A percentile compares a stretch with the other conserved stretches of the same genome.
These are phyloP conservation scores for Phytophthora lateralis DNA, from an alignment of 352 stramenopile species.

Conservation along the genomic window DNA sequence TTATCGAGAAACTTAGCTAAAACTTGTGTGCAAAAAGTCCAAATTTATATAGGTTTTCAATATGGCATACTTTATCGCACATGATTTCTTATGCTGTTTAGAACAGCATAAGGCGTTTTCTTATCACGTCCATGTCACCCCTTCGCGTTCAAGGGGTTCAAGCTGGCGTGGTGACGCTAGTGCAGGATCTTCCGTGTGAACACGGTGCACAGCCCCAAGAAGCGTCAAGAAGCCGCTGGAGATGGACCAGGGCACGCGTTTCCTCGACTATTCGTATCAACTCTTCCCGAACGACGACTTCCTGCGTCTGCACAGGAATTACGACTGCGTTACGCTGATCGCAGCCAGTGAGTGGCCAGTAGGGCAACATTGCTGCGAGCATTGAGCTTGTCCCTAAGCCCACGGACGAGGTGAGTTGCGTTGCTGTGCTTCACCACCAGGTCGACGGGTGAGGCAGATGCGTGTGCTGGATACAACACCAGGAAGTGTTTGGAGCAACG, in stretches of 20 bases:
- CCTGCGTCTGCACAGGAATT: slow-evolving; percentile 92
- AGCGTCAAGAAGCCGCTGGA: slow-evolving; percentile 97
- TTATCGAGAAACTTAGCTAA: too few relatives aligned
- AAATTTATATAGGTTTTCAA: too few relatives aligned
- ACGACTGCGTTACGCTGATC: slow-evolving; percentile 96
- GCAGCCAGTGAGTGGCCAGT: slow-evolving; percentile 99
- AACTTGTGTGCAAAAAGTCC: too few relatives aligned
- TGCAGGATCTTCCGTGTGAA: slow-evolving; percentile 96
- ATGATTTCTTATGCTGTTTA: too few relatives aligned
- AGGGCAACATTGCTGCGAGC: slow-evolving; percentile 98
- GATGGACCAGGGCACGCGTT: slow-evolving; percentile 96
- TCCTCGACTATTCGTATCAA: slow-evolving; percentile 99
- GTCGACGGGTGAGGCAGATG: too few relatives aligned
- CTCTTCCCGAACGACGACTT: slow-evolving; percentile 99
- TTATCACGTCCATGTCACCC: too few relatives aligned
- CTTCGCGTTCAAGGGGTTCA: too few relatives aligned
- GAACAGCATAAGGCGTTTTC: too few relatives aligned
- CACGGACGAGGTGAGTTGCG: slow-evolving; percentile 48
- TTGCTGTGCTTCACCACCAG: slow-evolving; percentile 1
- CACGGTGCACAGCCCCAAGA: slow-evolving; percentile 98
- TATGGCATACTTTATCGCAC: too few relatives aligned
- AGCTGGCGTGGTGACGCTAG: background rate
- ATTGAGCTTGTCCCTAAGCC: slow-evolving; percentile 96
- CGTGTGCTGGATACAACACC: too few relatives aligned
- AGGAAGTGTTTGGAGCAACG: too few relatives aligned